phyloP scores from a whole-genome alignment of 2,329 filamentous ascomycete species.

The Sclerotinia glacialis region DNA sequence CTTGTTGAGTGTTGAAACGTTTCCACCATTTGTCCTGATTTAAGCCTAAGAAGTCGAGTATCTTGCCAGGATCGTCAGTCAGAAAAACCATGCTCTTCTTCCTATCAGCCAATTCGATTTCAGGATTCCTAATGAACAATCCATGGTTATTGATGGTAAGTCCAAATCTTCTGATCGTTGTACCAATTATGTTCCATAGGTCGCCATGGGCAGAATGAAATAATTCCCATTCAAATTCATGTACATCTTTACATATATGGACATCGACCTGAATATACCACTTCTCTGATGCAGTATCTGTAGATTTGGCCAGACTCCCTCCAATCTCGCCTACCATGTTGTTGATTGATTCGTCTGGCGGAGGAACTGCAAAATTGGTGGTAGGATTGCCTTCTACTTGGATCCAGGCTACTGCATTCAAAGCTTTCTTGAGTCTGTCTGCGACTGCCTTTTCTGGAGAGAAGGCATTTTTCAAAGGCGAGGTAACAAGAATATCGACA shows the following conservation, averaged over 20 bases:
- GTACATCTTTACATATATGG: constrained; percentile 47
- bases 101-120: constrained; percentile 60
- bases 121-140: constrained; percentile 63
- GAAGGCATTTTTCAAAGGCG: constrained; percentile 30
- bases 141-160: constrained; percentile 63
- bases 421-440: constrained; percentile 40
- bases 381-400: constrained; percentile 37
- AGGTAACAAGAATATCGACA: constrained; percentile 64
- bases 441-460: constrained; percentile 24
- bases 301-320: neutral
- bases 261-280: constrained; percentile 68
- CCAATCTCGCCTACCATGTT: neutral
- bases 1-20: constrained; percentile 54
- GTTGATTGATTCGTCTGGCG: constrained; percentile 42
- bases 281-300: constrained; percentile 5
- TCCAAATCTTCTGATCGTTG: constrained; percentile 61
- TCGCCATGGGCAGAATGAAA: constrained; percentile 75
- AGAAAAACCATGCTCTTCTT: constrained; percentile 57
- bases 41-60: constrained; percentile 64
- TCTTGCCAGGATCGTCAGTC: constrained; percentile 52
- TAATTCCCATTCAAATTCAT: constrained; percentile 57
- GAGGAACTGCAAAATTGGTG: constrained; percentile 55
- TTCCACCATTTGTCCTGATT: constrained; percentile 48
- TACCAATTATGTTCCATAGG: constrained; percentile 62
- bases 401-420: constrained; percentile 48